Evolutionary conservation across 1,139 yeast genomes (phyloP).

Genomic region (Candida dubliniensis): DNA sequence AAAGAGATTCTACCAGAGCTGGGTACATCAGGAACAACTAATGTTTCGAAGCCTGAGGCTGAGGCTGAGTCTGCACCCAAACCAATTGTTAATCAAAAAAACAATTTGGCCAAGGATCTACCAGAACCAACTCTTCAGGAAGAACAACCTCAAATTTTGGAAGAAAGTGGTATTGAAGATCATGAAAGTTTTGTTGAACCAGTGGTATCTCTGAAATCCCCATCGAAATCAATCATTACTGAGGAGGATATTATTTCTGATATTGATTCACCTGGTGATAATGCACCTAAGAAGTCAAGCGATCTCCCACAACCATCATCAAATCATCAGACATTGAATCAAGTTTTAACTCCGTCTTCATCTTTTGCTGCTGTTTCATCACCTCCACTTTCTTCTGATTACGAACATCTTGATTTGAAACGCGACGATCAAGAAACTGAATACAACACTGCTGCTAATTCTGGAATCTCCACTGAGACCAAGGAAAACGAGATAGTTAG

Average conservation of each 20-base stretch:
- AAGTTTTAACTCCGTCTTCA: constrained; percentile 35
- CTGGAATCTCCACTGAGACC: constrained; percentile 10
- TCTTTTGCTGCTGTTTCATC: constrained; percentile 45
- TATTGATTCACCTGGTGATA: constrained; percentile 7
- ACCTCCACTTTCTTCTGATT: constrained; percentile 18
- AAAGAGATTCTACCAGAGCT: background rate
- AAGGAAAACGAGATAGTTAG: constrained; percentile 3
- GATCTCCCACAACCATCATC: constrained; percentile 4
- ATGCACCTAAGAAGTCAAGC: background rate
- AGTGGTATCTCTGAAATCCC: constrained; percentile 10
- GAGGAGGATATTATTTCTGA: constrained; percentile 14
- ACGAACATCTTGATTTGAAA: constrained; percentile 18
- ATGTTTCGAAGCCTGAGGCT: no score
- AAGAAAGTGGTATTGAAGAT: background rate
- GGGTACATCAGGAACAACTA: no score
- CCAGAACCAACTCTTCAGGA: constrained; percentile 1
- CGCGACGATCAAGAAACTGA: constrained; percentile 12
- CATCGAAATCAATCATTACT: constrained; percentile 11
- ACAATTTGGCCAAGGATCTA: background rate
- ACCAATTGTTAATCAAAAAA: no score
- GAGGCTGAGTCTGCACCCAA: no score
- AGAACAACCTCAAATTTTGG: background rate
- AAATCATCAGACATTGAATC: constrained; percentile 13
- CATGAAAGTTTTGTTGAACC: constrained; percentile 10
- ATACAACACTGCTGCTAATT: constrained; percentile 15